A percentile compares a stretch with the other conserved stretches of the same genome.
These are phyloP conservation scores for Lachancea sp. DNA, from an alignment of 805 yeast species.

Conservation along the genomic window DNA sequence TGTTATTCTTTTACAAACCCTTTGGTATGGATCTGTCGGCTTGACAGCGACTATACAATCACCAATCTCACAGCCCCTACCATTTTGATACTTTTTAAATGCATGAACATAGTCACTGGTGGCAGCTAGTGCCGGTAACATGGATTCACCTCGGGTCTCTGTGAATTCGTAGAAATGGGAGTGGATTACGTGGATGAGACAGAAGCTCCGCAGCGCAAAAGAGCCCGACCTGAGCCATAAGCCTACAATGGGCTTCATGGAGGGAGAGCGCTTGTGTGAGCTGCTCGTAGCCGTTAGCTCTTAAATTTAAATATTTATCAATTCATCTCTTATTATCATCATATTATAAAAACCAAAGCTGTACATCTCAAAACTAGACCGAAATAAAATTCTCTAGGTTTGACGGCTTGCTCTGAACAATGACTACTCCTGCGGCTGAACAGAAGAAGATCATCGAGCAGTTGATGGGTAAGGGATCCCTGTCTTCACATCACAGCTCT, in stretches of 20 bases:
- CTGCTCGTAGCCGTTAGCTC: too few relatives aligned
- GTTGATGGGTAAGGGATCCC: slow-evolving; percentile 62
- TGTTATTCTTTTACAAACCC: slow-evolving; percentile 88
- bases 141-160: slow-evolving; percentile 86
- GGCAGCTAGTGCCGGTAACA: slow-evolving; percentile 84
- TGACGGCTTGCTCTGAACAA: too few relatives aligned
- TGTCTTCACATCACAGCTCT: slow-evolving; percentile 7
- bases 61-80: slow-evolving; percentile 66
- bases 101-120: slow-evolving; percentile 75
- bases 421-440: slow-evolving; percentile 53
- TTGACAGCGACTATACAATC: slow-evolving; percentile 83
- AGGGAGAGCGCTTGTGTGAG: neutral
- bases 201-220: slow-evolving; percentile 55
- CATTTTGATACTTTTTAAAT: slow-evolving; percentile 55
- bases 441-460: slow-evolving; percentile 72
- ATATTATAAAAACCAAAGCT: too few relatives aligned
- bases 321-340: too few relatives aligned
- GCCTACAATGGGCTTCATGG: neutral
- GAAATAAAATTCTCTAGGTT: too few relatives aligned
- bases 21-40: slow-evolving; percentile 79
- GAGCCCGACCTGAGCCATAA: slow-evolving; percentile 32
- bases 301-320: too few relatives aligned
- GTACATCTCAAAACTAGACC: too few relatives aligned
- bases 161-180: slow-evolving; percentile 66
- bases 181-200: slow-evolving; percentile 59